Evolutionary conservation across 179 eudicot species (phyloP).

Genomic region (Nepenthes alata): DNA sequence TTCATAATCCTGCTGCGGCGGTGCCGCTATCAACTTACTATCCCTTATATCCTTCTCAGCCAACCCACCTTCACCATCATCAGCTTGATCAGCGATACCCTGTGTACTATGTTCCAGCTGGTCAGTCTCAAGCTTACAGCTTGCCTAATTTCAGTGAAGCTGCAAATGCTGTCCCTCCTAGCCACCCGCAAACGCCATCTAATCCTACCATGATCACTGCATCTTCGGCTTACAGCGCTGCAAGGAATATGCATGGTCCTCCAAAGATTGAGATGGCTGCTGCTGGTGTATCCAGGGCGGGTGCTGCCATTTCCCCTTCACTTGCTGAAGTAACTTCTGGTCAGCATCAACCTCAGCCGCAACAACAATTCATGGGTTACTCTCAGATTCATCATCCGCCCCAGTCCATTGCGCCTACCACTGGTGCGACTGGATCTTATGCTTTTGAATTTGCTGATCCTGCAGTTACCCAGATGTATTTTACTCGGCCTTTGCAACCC

Average conservation of each 20-base stretch:
- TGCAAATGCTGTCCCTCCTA: constrained; percentile 19
- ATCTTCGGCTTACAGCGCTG: constrained; percentile 21
- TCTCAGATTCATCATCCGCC: constrained; percentile 63
- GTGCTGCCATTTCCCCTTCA: constrained; percentile 21
- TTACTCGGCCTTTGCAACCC: constrained; percentile 50
- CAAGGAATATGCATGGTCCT: constrained; percentile 22
- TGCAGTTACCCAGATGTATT: constrained; percentile 50
- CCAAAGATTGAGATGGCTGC: constrained; percentile 36
- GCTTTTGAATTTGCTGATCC: constrained; percentile 60
- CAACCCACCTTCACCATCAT: constrained; percentile 28
- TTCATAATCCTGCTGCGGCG: constrained; percentile 44
- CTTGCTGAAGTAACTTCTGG: constrained; percentile 38
- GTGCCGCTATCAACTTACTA: constrained; percentile 55
- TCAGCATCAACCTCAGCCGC: constrained; percentile 29
- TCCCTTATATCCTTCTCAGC: constrained; percentile 59
- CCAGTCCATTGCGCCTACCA: constrained; percentile 41
- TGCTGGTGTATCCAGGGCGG: constrained; percentile 37
- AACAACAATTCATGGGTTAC: constrained; percentile 43
- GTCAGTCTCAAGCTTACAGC: constrained; percentile 43
- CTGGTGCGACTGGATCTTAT: constrained; percentile 35
- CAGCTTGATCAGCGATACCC: constrained; percentile 43
- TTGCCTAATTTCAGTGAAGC: constrained; percentile 47
- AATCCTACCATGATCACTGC: constrained; percentile 38
- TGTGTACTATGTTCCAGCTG: constrained; percentile 46
- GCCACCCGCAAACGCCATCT: constrained; percentile 38